Percentiles rank a stretch among this genome's conserved stretches.
phyloP scores from a whole-genome alignment of 164 flowering plant genomes.

The grape (Vitis vinifera) region ASM3070453v1 NC_081814.1:6773001-6773500 shows the following conservation, averaged over 20 bases:
- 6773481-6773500: too few species aligned
- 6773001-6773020: too few species aligned
- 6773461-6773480: too few species aligned
- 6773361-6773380: not conserved
- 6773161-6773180: constrained; percentile 2
- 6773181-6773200: constrained; percentile 10
- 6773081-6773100: constrained; percentile 27
- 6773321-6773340: not conserved
- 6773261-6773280: constrained; percentile 4
- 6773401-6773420: not conserved
- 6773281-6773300: not conserved
- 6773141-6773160: constrained; percentile 33
- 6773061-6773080: constrained; percentile 37
- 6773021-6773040: not conserved
- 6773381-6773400: not conserved
- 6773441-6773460: too few species aligned
- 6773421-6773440: not conserved
- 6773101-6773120: constrained; percentile 9
- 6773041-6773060: constrained; percentile 20
- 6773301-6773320: not conserved
- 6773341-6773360: not conserved
- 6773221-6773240: constrained; percentile 3
- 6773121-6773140: constrained; percentile 19
- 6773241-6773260: not conserved
- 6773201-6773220: not conserved